Percentiles rank a stretch among this genome's conserved stretches.
phyloP scores from a whole-genome alignment of 2,329 filamentous ascomycete species.

The Colletotrichum coccodes region DNA sequence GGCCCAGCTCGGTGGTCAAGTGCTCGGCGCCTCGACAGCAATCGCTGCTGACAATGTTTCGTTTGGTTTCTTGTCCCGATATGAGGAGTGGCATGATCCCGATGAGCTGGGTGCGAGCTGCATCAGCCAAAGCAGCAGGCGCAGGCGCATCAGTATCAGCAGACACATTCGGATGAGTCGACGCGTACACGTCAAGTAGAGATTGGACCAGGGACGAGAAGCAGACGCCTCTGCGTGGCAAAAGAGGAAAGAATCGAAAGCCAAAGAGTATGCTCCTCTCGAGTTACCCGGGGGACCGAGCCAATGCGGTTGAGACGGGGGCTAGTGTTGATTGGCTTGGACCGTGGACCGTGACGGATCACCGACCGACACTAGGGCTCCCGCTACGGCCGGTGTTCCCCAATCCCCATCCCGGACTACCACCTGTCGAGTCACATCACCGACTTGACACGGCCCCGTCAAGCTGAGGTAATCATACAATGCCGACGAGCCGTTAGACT shows the following conservation, averaged over 20 bases:
- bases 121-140: background rate
- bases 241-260: background rate
- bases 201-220: background rate
- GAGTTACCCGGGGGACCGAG: conserved; percentile 20
- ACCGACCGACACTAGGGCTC: conserved; percentile 19
- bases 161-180: background rate
- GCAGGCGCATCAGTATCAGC: background rate
- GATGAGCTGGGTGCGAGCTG: background rate
- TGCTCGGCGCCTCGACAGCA: conserved; percentile 8
- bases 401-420: conserved; percentile 27
- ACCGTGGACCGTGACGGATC: conserved; percentile 16
- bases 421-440: conserved; percentile 1
- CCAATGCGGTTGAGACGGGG: conserved; percentile 9
- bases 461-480: background rate
- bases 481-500: conserved; percentile 14
- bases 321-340: conserved; percentile 11
- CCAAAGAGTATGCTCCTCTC: background rate
- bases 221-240: background rate
- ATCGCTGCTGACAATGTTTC: background rate
- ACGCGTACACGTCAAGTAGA: background rate
- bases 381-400: conserved; percentile 30
- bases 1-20: background rate
- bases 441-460: background rate
- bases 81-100: background rate
- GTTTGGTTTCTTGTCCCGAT: background rate